Percentiles rank a stretch among this genome's conserved stretches.
Conservation (phyloP, 257 asterid species). For the Apocynum venetum region DNA sequence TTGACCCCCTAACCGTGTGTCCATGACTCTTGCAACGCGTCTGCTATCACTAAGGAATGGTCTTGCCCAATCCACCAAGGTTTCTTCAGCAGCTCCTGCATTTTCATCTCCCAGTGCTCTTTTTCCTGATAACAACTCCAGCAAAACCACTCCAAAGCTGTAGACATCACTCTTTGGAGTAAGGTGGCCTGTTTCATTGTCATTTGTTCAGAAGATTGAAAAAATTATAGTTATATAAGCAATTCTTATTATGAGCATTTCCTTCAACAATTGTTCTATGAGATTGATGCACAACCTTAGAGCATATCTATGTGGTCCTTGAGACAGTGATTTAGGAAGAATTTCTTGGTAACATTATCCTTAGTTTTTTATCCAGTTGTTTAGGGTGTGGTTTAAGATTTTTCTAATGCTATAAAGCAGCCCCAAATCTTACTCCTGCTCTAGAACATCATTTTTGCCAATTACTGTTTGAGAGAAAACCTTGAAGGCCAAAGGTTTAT, state of each 20-base stretch:
- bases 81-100: constrained; percentile 47
- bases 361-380: neutral
- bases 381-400: neutral
- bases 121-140: constrained; percentile 41
- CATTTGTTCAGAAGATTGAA: neutral
- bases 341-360: neutral
- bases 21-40: constrained; percentile 62
- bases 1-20: constrained; percentile 58
- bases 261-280: neutral
- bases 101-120: constrained; percentile 54
- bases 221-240: neutral
- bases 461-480: neutral
- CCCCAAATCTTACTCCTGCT: neutral
- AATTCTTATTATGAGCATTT: neutral
- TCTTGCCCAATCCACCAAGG: constrained; percentile 63
- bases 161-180: constrained; percentile 47
- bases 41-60: constrained; percentile 47
- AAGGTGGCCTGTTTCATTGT: constrained; percentile 29
- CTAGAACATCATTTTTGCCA: no score
- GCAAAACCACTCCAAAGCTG: constrained; percentile 41
- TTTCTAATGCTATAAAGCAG: neutral
- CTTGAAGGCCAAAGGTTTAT: neutral
- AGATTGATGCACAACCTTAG: neutral
- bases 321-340: neutral
- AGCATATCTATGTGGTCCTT: neutral